Conservation (phyloP, 1,139 yeast genomes). For the Yamadazyma conglobata region DNA sequence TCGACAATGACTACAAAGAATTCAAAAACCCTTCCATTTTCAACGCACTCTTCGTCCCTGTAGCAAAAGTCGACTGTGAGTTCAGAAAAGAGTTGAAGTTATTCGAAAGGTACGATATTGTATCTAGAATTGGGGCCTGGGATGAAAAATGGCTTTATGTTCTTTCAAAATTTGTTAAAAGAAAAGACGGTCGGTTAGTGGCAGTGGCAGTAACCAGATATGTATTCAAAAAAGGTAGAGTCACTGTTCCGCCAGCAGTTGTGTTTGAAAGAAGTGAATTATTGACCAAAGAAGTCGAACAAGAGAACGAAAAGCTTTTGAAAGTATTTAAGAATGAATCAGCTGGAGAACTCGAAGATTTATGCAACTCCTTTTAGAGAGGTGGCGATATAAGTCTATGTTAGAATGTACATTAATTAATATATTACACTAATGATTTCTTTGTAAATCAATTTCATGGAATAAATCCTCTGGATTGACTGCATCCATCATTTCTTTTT, state of each 20-base stretch:
- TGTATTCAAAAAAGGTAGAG: slow-evolving; percentile 65
- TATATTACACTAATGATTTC: slow-evolving; percentile 16
- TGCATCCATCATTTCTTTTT: slow-evolving; percentile 62
- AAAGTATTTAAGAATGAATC: slow-evolving; percentile 26
- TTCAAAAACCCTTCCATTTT: slow-evolving; percentile 19
- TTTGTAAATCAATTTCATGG: slow-evolving; percentile 55
- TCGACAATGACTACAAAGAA: slow-evolving; percentile 38
- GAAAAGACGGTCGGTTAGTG: slow-evolving; percentile 38
- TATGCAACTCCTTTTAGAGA: slow-evolving; percentile 12
- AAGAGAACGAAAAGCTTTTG: slow-evolving; percentile 30
- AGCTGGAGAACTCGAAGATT: slow-evolving; percentile 29
- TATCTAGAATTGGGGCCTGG: slow-evolving; percentile 73
- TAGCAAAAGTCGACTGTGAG: slow-evolving; percentile 66
- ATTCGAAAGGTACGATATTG: slow-evolving; percentile 54
- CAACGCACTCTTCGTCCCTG: slow-evolving; percentile 68
- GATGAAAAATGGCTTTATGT: slow-evolving; percentile 83
- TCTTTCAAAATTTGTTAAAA: slow-evolving; percentile 54
- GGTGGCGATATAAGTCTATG: neutral
- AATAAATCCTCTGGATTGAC: slow-evolving; percentile 63
- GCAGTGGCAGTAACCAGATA: slow-evolving; percentile 74
- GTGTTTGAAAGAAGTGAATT: slow-evolving; percentile 57
- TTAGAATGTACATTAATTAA: neutral
- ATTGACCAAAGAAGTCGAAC: slow-evolving; percentile 48
- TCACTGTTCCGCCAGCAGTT: slow-evolving; percentile 64
- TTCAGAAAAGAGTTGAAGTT: slow-evolving; percentile 74